These are phyloP conservation scores for Sporothrix pseudoabietina DNA, from an alignment of 2,329 filamentous ascomycete species.

Conservation along the genomic window DNA sequence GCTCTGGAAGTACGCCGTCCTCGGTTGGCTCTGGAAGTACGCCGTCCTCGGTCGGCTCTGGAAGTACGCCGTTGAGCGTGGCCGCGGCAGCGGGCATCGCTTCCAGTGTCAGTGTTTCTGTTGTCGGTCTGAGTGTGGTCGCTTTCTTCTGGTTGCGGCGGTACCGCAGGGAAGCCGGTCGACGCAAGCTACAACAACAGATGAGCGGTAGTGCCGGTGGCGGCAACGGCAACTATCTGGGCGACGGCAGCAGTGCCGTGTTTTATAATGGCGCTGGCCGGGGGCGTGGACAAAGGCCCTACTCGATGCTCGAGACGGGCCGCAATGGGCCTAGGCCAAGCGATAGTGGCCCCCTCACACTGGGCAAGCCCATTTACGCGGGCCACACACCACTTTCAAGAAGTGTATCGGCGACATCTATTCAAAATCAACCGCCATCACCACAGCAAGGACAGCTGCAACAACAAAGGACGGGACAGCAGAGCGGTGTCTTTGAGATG, in stretches of 20 bases:
- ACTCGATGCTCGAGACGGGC: not conserved
- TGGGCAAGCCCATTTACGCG: not conserved
- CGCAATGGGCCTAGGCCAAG: not conserved
- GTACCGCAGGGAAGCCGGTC: not conserved
- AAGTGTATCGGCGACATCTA: not conserved
- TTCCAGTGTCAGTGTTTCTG: not conserved
- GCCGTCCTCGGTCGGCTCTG: too few relatives aligned
- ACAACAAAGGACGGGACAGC: not conserved
- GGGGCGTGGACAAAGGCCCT: not conserved
- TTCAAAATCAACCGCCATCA: not conserved
- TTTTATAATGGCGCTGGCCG: not conserved
- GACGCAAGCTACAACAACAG: not conserved
- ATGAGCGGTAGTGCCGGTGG: not conserved
- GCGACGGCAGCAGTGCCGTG: not conserved
- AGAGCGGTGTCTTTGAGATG: not conserved
- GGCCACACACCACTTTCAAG: not conserved
- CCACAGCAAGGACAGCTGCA: not conserved
- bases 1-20: not conserved
- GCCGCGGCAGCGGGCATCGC: conserved; percentile 25
- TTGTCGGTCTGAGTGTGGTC: not conserved
- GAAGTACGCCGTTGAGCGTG: not conserved
- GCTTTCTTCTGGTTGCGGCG: conserved; percentile 22
- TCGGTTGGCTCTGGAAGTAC: not conserved
- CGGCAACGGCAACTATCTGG: not conserved
- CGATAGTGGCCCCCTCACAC: not conserved